Evolutionary conservation across 2,329 filamentous ascomycete species (phyloP), one percentile per base, ranked within the genome.

Genomic region (Massarina eburnea): DNA sequence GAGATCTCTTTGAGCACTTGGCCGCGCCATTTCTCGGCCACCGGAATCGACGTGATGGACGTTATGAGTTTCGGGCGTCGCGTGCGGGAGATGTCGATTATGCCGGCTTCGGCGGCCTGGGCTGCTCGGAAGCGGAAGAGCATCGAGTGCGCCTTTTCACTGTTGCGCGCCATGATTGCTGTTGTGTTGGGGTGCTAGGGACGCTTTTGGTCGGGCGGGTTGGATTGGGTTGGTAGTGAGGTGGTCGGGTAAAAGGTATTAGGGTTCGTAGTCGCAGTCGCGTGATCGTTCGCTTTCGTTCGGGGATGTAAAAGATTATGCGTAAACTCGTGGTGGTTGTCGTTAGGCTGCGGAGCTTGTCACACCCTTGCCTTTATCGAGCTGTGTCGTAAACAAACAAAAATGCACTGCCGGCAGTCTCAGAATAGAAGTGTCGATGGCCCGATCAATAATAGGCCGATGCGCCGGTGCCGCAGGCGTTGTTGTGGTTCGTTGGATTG

Each of bases 111-210:
- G 55, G 91, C 90, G 57, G 92, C 92, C 82, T 97, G 94, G 62
- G 92, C 89, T 67, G 95, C 94, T 71, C 94, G 90, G 80, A 99
- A 99, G 80, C 94, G 92, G 78, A 96, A 99, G 73, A 99, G 92
- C 92, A 99, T 99, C 38, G 91, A 96, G 79, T 99, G 94, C 65
- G 94, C 92, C 74, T 97, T 99, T 81, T 97, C 92, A 36, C 89
- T 92, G 73, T 97, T 96, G 68, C 92, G 92, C 67, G 92, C 91
- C 92, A 67, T 66, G 57, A 38, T 62, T 62, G 57, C 45, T 55
- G 54, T 46, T 39, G 48, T 55, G 46, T 30, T 19, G 20, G 14
- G 21, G 33, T 41, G 20, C 33, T 27, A 21, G 17, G 30, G 18
- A 21, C 12, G 42, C 29, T 37, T 37, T 36, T 42, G 43, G 42